A percentile compares a stretch with the other conserved stretches of the same genome.
phyloP scores from a whole-genome alignment of 345 rosid genomes.

The Excoecaria cochinchinensis region DNA sequence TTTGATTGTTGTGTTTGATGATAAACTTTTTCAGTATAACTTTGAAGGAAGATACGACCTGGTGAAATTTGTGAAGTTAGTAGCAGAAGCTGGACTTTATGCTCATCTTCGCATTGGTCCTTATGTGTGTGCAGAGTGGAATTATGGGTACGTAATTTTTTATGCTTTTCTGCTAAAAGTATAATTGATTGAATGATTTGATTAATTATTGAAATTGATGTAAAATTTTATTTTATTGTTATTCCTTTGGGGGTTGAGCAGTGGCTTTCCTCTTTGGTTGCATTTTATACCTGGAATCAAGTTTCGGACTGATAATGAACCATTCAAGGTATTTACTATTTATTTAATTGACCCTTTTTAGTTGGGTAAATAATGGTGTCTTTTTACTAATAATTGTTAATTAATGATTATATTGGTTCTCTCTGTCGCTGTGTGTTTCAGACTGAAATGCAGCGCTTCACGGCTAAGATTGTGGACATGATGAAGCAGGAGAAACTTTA shows the following conservation, averaged over 20 bases:
- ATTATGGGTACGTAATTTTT: constrained; percentile 60
- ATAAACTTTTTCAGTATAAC: constrained; percentile 51
- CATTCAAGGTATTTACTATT: constrained; percentile 60
- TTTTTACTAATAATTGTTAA: not conserved
- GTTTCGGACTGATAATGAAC: constrained; percentile 84
- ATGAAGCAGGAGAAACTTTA: constrained; percentile 89
- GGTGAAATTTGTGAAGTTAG: constrained; percentile 78
- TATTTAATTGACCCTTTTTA: not conserved
- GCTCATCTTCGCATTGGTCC: constrained; percentile 97
- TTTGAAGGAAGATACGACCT: constrained; percentile 89
- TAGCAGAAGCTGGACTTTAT: constrained; percentile 78
- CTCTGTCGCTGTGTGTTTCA: constrained; percentile 23
- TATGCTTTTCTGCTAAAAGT: not conserved
- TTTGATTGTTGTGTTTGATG: not conserved
- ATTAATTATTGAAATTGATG: not conserved
- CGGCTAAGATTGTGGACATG: constrained; percentile 79
- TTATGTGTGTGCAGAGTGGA: constrained; percentile 96
- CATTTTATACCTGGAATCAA: constrained; percentile 83
- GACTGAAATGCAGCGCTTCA: constrained; percentile 89
- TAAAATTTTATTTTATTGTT: not conserved
- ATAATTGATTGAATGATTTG: not conserved
- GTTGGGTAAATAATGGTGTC: not conserved
- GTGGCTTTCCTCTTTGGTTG: constrained; percentile 95
- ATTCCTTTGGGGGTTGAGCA: constrained; percentile 25
- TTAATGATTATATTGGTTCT: not conserved